Evolutionary conservation across 495 filamentous ascomycete species (phyloP), one percentile per base, ranked within the genome.

Genomic region (Physcia stellaris): DNA sequence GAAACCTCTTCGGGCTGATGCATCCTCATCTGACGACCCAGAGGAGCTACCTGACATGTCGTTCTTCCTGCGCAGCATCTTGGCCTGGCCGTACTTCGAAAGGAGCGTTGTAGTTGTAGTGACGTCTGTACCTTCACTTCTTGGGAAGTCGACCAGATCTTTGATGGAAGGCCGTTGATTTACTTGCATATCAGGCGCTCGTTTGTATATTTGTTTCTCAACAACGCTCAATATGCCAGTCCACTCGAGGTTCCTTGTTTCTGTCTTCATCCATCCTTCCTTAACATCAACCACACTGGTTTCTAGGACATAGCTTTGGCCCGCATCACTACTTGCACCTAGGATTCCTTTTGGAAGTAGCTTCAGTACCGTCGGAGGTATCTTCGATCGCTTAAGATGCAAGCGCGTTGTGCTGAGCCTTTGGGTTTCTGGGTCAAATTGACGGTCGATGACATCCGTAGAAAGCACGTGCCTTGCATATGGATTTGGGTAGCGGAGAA

Each of bases 401-500:
- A 99, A 67, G 31, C 90, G 83, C 2, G 77, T 82, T 24, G 92
- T 94, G 54, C 84, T 78, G 6, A 99, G 74, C 21, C 78, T 81
- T 32, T 86, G 77, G 1, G 83, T 87, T 13, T 49, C 52, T 2
- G 80, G 75, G 54, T 96, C 87, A 62, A 94, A 73, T 51, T 76
- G 70, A 32, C 83, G 82, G 24, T 80, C 75, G 58, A 99, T 87
- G 53, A 90, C 90, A 64, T 99, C 90, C 58, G 87, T 93, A 27
- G 83, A 92, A 45, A 94, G 73, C 42, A 99, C 90, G 69, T 99
- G 90, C 48, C 72, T 82, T 43, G 82, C 80, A 61, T 94, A 95
- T 9, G 90, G 90, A 58, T 99, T 99, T 12, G 90, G 92, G 59
- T 99, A 99, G 27, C 90, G 87, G 36, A 99, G 83, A 69, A 95